These are phyloP conservation scores for Pelargonium hybrid DNA, from an alignment of 441 rosid genomes.

Conservation along the genomic window DNA sequence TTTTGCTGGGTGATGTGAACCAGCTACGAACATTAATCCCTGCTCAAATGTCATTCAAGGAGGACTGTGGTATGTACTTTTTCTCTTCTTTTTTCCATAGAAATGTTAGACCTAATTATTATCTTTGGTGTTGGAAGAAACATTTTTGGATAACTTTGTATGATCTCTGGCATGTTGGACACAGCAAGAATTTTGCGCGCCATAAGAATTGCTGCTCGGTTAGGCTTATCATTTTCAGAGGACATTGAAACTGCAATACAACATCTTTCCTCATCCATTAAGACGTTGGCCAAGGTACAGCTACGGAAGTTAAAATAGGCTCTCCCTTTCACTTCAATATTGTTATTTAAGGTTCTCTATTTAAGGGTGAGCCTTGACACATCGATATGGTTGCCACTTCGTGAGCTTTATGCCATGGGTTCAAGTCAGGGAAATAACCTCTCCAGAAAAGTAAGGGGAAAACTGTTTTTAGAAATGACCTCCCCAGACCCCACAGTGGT, in stretches of 20 bases:
- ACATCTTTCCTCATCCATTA: slow-evolving; percentile 46
- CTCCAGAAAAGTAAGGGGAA: too few species aligned
- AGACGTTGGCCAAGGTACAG: slow-evolving; percentile 51
- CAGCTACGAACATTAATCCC: slow-evolving; percentile 78
- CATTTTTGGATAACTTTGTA: slow-evolving; percentile 11
- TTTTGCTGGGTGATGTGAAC: slow-evolving; percentile 20
- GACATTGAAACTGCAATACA: slow-evolving; percentile 59
- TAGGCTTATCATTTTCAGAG: slow-evolving; percentile 55
- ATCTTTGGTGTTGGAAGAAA: slow-evolving; percentile 10
- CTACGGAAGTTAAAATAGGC: slow-evolving; percentile 11
- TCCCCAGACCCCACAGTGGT: too few species aligned
- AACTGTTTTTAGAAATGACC: too few species aligned
- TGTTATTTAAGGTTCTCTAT: slow-evolving; percentile 6
- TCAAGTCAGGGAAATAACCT: too few species aligned
- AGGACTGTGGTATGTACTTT: slow-evolving; percentile 68
- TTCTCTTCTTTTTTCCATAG: slow-evolving; percentile 17
- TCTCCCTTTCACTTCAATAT: slow-evolving; percentile 1
- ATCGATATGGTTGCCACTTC: too few species aligned
- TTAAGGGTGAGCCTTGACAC: too few species aligned
- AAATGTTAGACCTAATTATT: slow-evolving; percentile 17
- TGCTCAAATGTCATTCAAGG: slow-evolving; percentile 63
- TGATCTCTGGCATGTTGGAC: slow-evolving; percentile 15
- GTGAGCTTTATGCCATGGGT: too few species aligned
- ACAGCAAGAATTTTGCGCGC: slow-evolving; percentile 91
- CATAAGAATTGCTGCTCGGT: slow-evolving; percentile 81